phyloP scores from a whole-genome alignment of 768 basidiomycete species.

The Tricholoma furcatifolium region DNA sequence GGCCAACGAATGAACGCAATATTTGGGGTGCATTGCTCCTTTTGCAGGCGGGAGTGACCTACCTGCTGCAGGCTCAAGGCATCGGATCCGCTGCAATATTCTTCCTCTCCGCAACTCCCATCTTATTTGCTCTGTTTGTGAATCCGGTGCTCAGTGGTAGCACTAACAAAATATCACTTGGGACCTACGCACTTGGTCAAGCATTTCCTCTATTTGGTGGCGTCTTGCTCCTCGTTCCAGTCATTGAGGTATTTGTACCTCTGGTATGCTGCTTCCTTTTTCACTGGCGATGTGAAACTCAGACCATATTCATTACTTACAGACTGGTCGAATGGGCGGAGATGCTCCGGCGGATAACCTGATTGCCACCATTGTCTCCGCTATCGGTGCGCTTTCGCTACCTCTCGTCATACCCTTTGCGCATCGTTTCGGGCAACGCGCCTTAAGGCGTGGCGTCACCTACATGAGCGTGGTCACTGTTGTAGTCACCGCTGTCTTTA shows the following conservation, averaged over 20 bases:
- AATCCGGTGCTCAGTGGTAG: constrained; percentile 39
- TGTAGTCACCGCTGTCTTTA: constrained; percentile 59
- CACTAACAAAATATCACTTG: constrained; percentile 45
- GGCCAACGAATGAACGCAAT: constrained; percentile 56
- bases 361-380: constrained; percentile 73
- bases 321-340: constrained; percentile 82
- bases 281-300: not conserved
- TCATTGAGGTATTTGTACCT: constrained; percentile 88
- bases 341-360: constrained; percentile 88
- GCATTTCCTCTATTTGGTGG: constrained; percentile 55
- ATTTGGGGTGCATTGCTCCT: constrained; percentile 62
- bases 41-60: constrained; percentile 53
- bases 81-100: constrained; percentile 79
- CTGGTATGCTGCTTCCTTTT: constrained; percentile 45
- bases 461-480: constrained; percentile 46
- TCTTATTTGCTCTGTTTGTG: constrained; percentile 55
- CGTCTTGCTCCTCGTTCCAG: constrained; percentile 53
- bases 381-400: constrained; percentile 52
- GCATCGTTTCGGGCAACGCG: constrained; percentile 59
- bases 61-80: constrained; percentile 58
- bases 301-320: not conserved
- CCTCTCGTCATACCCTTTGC: constrained; percentile 70
- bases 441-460: constrained; percentile 39
- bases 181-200: constrained; percentile 65
- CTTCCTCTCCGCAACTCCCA: constrained; percentile 58